Evolutionary conservation across 306 rosid species (phyloP).

Genomic region (Acacia crassicarpa): DNA sequence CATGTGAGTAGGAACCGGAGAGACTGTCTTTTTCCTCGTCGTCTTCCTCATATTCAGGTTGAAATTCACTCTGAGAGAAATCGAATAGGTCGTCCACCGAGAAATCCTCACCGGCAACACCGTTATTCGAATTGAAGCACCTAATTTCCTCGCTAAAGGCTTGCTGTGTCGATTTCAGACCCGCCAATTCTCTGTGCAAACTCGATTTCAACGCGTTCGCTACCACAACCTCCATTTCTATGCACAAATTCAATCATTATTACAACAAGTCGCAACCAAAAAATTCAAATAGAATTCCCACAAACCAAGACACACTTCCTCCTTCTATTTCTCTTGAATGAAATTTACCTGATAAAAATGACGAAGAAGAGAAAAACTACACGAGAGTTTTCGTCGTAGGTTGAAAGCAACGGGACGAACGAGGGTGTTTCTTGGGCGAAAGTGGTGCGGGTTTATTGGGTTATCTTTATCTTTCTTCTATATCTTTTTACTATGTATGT

Average conservation of each 20-base stretch:
- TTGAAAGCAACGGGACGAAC: slow-evolving; percentile 39
- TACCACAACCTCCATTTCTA: slow-evolving; percentile 71
- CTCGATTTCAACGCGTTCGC: slow-evolving; percentile 81
- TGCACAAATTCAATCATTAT: slow-evolving; percentile 29
- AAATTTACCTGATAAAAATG: slow-evolving; percentile 45
- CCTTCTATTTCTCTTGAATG: not conserved
- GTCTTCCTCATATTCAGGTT: slow-evolving; percentile 32
- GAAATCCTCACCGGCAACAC: slow-evolving; percentile 66
- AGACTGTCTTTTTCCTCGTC: slow-evolving; percentile 36
- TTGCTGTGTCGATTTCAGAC: slow-evolving; percentile 41
- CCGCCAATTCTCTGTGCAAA: slow-evolving; percentile 52
- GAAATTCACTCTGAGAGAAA: slow-evolving; percentile 63
- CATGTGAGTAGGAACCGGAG: slow-evolving; percentile 52
- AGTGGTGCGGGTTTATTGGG: slow-evolving; percentile 47
- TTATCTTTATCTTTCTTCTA: slow-evolving; percentile 31
- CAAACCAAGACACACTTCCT: not conserved
- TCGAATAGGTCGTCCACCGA: slow-evolving; percentile 77
- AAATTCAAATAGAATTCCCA: not conserved
- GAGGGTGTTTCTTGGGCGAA: slow-evolving; percentile 44
- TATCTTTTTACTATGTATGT: slow-evolving; percentile 14
- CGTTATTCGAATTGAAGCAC: slow-evolving; percentile 36
- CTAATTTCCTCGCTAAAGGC: slow-evolving; percentile 43
- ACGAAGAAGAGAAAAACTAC: slow-evolving; percentile 20
- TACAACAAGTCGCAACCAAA: not conserved
- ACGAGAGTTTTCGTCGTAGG: slow-evolving; percentile 37